Percentiles rank a stretch among this genome's conserved stretches.
phyloP scores from a whole-genome alignment of 768 basidiomycete species.

The Roridomyces roridus region DNA sequence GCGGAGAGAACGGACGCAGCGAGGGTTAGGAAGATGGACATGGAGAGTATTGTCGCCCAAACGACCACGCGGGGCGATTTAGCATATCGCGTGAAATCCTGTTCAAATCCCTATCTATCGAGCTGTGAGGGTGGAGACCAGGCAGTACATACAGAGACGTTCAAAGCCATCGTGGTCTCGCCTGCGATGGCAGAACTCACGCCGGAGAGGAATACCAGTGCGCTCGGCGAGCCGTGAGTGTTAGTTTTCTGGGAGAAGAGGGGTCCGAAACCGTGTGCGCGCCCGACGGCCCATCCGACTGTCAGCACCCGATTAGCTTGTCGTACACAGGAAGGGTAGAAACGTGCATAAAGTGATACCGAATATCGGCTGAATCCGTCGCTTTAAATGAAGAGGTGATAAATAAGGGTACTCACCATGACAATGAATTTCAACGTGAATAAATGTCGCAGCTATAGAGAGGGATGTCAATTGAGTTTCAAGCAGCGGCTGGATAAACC shows the following conservation, averaged over 20 bases:
- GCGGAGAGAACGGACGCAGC: slow-evolving; percentile 22
- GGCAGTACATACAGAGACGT: no score
- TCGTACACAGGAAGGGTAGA: no score
- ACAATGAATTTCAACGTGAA: slow-evolving; percentile 29
- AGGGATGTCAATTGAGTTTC: not conserved
- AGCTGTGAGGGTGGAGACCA: no score
- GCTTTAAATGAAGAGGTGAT: no score
- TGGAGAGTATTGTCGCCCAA: slow-evolving; percentile 26
- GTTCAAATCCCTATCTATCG: no score
- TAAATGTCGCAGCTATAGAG: slow-evolving; percentile 25
- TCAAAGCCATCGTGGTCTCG: slow-evolving; percentile 27
- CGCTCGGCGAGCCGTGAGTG: slow-evolving; percentile 5
- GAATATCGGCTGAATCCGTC: slow-evolving; percentile 30
- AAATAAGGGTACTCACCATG: slow-evolving; percentile 25
- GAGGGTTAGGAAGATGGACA: slow-evolving; percentile 24
- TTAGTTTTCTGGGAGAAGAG: slow-evolving; percentile 21
- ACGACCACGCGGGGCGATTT: slow-evolving; percentile 23
- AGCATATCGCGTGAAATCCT: slow-evolving; percentile 30
- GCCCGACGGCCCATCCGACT: slow-evolving; percentile 30
- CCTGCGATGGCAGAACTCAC: slow-evolving; percentile 27
- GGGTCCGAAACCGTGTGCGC: slow-evolving; percentile 27
- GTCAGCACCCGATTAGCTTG: no score
- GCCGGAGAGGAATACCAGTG: slow-evolving; percentile 23
- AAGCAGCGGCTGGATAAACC: not conserved
- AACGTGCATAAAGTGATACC: slow-evolving; percentile 25